Evolutionary conservation across 1,284 basidiomycete species (phyloP).

Genomic region (Puccinia coronata): DNA sequence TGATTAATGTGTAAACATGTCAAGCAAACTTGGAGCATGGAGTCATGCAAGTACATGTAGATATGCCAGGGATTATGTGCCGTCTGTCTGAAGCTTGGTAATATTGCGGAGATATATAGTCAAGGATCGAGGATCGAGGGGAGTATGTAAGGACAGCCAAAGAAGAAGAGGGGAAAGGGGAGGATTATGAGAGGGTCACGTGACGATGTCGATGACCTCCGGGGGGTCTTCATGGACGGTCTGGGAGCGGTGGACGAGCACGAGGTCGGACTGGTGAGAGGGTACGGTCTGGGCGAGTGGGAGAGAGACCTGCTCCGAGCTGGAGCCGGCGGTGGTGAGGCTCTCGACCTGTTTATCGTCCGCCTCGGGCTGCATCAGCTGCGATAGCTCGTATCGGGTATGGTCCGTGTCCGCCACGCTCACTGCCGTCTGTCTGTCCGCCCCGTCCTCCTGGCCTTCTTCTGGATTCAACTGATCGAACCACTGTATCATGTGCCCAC

Average conservation of each 20-base stretch:
- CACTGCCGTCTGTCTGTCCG: conserved; percentile 11
- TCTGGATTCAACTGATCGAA: conserved; percentile 30
- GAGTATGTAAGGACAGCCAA: too few relatives aligned
- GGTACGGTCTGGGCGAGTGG: neutral
- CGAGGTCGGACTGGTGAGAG: neutral
- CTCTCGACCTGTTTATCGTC: conserved; percentile 29
- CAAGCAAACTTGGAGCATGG: too few relatives aligned
- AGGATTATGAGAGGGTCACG: neutral
- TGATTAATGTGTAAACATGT: too few relatives aligned
- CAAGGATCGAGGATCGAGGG: too few relatives aligned
- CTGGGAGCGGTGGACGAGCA: neutral
- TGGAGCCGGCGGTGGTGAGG: neutral
- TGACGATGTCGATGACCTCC: conserved; percentile 1
- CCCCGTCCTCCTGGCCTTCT: neutral
- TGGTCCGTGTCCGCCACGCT: conserved; percentile 33
- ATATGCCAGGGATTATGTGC: too few relatives aligned
- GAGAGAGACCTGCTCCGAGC: neutral
- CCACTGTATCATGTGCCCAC: too few relatives aligned
- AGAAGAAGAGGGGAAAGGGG: too few relatives aligned
- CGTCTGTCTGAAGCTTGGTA: too few relatives aligned
- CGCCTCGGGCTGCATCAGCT: neutral
- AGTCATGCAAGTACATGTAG: too few relatives aligned
- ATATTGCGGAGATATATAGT: too few relatives aligned
- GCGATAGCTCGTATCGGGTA: conserved; percentile 9
- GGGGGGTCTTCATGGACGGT: conserved; percentile 1